Base-by-base conservation (phyloP, 2,329 filamentous ascomycete species). In the Lachnellula cervina region DNA sequence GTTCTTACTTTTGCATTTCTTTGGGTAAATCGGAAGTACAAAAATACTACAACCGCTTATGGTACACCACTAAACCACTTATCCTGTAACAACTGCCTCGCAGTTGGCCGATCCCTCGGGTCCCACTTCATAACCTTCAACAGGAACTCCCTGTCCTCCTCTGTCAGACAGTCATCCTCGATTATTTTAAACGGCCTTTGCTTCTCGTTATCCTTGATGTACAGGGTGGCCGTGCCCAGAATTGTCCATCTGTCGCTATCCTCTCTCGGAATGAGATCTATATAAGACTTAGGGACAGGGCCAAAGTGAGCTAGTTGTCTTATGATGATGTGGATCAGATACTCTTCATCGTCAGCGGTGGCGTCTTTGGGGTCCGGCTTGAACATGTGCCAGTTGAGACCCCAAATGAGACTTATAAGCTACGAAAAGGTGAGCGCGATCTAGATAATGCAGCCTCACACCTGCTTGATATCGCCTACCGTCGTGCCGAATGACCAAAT, bases 401-500 rank as follows among this genome's bases (percentile, higher is more conserved):
- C 64, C 61, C 60, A 66, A 54, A 64, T 64, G 19, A 66, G 59
- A 56, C 62, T 62, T 59, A 65, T 66, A 55, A 66, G 58, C 61
- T 66, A 57, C 51, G 9, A 57, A 56, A 57, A 59, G 32, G 56
- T 63, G 44, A 63, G 61, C 56, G 45, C 23, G 58, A 57, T 58
- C 56, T 42, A 57, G 50, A 60, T 7, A 58, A 60, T 57, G n/a
- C 21, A 57, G 44, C 54, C 35, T 51, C 23, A 42, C 59, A 50
- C 49, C 56, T 57, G 52, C 48, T 56, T 55, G 46, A 46, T 58
- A 57, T 51, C 48, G 68, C 68, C 54, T 62, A 70, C 70, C 59
- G 68, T 68, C 47, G 69, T 60, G 42, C 72, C 69, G 57, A 73
- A 72, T 44, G 71, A 74, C 70, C 71, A 74, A 57, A 74, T 73